Evolutionary conservation across 2,329 filamentous ascomycete genomes (phyloP).

Genomic region (Colletotrichum scovillei): DNA sequence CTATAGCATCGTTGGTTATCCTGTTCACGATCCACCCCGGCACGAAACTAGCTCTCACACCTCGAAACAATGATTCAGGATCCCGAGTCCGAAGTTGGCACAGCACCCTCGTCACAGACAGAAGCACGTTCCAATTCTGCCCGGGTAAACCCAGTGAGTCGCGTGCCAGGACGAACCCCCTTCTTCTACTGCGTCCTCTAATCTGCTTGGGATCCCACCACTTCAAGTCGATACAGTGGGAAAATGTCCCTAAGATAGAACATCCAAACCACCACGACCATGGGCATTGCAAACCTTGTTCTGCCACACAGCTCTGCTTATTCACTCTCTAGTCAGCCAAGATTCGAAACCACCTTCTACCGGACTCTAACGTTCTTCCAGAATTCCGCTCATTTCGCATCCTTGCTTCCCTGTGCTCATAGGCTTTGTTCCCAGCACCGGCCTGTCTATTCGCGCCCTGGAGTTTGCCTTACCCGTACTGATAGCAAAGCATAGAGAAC

Average conservation of each 20-base stretch:
- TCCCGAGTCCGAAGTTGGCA: slow-evolving; percentile 28
- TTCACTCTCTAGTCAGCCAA: slow-evolving; percentile 31
- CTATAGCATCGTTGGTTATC: neutral
- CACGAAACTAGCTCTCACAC: slow-evolving; percentile 8
- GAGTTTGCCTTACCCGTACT: neutral
- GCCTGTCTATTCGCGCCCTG: neutral
- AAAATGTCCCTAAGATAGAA: slow-evolving; percentile 16
- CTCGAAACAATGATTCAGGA: slow-evolving; percentile 14
- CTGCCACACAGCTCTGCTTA: slow-evolving; percentile 34
- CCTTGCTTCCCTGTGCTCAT: neutral
- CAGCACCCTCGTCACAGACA: slow-evolving; percentile 1
- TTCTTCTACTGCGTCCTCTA: neutral
- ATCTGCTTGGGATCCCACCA: neutral
- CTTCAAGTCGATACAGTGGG: neutral
- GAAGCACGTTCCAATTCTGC: neutral
- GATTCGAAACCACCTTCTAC: slow-evolving; percentile 33
- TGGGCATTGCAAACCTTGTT: slow-evolving; percentile 4
- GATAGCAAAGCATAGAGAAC: neutral
- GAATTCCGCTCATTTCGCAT: slow-evolving; percentile 12
- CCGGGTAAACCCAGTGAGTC: slow-evolving; percentile 7
- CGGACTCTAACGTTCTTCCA: slow-evolving; percentile 17
- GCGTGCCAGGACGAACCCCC: slow-evolving; percentile 12
- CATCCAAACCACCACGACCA: slow-evolving; percentile 1
- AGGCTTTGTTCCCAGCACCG: neutral
- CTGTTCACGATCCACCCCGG: neutral